Base-by-base conservation (phyloP, 2,329 filamentous ascomycete genomes). In the Chaetomium globosum region DNA sequence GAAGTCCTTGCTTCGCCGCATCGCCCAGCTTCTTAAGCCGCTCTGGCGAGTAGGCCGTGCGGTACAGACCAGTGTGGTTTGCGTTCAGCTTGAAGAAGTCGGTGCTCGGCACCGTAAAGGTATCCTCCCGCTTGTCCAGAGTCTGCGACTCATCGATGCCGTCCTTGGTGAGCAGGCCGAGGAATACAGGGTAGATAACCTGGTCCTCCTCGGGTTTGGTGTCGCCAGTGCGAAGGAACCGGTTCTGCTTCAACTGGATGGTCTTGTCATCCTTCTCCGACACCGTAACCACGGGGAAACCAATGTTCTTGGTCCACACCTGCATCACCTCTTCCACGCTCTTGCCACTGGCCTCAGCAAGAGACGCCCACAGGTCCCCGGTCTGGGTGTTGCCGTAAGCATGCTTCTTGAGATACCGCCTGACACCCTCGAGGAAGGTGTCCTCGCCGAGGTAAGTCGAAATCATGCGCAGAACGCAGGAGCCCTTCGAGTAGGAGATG, bases 81-180 rank as follows among this genome's bases (percentile, higher is more conserved):
- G 94, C 93, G 75, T 98, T 98, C 67, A 98, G 82, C 83, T 98
- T 98, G 87, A 90, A 98, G 80, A 98, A 97, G 73, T 96, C 92
- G 60, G 89, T 80, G 73, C 90, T 86, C 23, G 90, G 85, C 30
- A 97, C 77, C 79, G 92, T 88, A 80, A 96, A 92, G 67, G 88
- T 86, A 56, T 82, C 84, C 77, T 97, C 92, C 48, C 94, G 89
- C 69, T 87, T 82, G 68, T 72, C 54, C 60, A 96, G 81, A 19
- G 92, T 90, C 48, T 93, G 80, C 48, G 88, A 84, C 74, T 93
- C 89, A 70, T 96, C 85, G 51, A 97, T 79, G 30, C 92, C 92
- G n/a, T 90, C 84, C 77, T 93, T 91, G 43, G 91, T 93, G 65
- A 90, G 89, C 55, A 98, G 83, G 33, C 90, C 91, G 39, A 98